Percentiles rank a stretch among this genome's conserved stretches.
Evolutionary conservation across 2,329 filamentous ascomycete genomes (phyloP).

Genomic region (Neocucurbitaria cava): DNA sequence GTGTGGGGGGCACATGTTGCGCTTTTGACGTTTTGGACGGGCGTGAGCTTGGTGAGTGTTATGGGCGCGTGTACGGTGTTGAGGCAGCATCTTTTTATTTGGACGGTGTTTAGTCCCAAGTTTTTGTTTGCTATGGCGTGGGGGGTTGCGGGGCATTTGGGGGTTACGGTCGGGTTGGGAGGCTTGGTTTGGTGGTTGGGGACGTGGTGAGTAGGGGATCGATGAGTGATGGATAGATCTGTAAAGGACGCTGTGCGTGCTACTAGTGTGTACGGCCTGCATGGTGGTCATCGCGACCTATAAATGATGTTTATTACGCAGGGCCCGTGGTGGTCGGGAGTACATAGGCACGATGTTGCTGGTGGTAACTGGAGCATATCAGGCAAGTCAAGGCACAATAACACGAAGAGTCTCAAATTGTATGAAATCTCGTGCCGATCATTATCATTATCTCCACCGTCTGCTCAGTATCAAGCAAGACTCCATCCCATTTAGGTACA

Average conservation of each 20-base stretch:
- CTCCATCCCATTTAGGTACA: too few species aligned
- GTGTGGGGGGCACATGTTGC: slow-evolving; percentile 60
- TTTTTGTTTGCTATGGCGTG: slow-evolving; percentile 92
- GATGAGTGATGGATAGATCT: neutral
- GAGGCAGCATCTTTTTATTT: slow-evolving; percentile 92
- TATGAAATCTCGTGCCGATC: too few species aligned
- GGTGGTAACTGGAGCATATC: too few species aligned
- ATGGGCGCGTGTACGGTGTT: slow-evolving; percentile 89
- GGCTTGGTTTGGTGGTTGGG: slow-evolving; percentile 43
- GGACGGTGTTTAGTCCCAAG: slow-evolving; percentile 98
- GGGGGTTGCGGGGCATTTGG: slow-evolving; percentile 80
- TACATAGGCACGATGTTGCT: too few species aligned
- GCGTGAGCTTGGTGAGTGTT: slow-evolving; percentile 71
- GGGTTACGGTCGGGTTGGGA: slow-evolving; percentile 47
- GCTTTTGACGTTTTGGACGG: slow-evolving; percentile 73
- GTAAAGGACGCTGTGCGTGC: neutral
- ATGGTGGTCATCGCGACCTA: too few species aligned
- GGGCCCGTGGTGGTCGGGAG: too few species aligned
- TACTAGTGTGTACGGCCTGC: neutral
- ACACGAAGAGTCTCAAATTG: too few species aligned
- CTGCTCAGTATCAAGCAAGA: too few species aligned
- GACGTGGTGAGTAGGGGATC: slow-evolving; percentile 27
- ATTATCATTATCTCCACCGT: too few species aligned
- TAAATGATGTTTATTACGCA: too few species aligned
- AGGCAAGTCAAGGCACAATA: too few species aligned